Conservation (phyloP, 495 filamentous ascomycete genomes). For the Penicillium taxi region DNA sequence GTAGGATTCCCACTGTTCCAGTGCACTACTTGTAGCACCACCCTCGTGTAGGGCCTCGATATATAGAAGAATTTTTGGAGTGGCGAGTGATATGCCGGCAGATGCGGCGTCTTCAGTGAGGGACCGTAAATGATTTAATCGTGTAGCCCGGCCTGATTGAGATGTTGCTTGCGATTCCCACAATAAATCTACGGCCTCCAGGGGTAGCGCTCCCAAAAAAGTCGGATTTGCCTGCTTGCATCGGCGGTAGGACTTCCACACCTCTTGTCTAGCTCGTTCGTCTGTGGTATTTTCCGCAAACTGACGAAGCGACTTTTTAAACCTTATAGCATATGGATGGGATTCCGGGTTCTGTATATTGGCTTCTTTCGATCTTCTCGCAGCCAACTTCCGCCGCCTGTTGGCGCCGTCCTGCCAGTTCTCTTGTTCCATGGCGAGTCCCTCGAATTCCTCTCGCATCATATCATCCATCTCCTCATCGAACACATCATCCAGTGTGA, state of each 20-base stretch:
- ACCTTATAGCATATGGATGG: conserved; percentile 28
- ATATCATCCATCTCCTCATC: conserved; percentile 40
- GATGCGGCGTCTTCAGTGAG: conserved; percentile 56
- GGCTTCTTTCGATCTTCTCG: conserved; percentile 16
- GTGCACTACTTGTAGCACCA: conserved; percentile 50
- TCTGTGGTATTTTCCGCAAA: conserved; percentile 19
- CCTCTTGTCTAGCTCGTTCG: conserved; percentile 22
- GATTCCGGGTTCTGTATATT: conserved; percentile 14
- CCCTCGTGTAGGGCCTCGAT: conserved; percentile 56
- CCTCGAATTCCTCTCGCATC: conserved; percentile 36
- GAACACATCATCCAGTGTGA: conserved; percentile 32
- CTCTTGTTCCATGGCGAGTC: conserved; percentile 33
- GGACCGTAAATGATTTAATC: conserved; percentile 50
- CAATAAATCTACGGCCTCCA: conserved; percentile 33
- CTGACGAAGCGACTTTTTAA: conserved; percentile 23
- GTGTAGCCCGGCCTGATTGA: conserved; percentile 29
- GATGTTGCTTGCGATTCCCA: conserved; percentile 41
- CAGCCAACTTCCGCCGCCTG: conserved; percentile 13
- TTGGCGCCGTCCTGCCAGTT: conserved; percentile 25
- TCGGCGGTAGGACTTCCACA: conserved; percentile 41
- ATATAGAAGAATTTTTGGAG: conserved; percentile 53
- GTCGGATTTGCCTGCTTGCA: conserved; percentile 34
- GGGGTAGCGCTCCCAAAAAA: conserved; percentile 29
- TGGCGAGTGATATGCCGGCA: conserved; percentile 43
- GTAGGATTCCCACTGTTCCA: conserved; percentile 57